These are phyloP conservation scores for Phytopythium oedochilum DNA, from an alignment of 352 stramenopile species.

Conservation along the genomic window DNA sequence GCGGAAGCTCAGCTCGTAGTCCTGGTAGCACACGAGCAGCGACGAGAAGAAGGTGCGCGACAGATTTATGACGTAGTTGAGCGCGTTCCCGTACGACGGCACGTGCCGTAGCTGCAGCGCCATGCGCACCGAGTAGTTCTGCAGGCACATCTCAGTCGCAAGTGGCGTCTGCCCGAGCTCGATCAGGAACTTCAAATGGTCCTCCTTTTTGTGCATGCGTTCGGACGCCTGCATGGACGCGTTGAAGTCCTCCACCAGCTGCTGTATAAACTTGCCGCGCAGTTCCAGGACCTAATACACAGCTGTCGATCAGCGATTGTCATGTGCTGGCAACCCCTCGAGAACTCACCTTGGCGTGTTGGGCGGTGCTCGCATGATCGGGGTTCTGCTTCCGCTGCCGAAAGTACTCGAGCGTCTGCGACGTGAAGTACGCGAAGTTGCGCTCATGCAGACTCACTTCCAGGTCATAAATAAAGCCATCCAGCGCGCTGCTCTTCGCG, in stretches of 20 bases:
- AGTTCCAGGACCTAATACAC: slow-evolving; percentile 40
- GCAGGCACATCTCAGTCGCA: slow-evolving; percentile 76
- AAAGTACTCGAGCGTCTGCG: slow-evolving; percentile 48
- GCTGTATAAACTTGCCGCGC: slow-evolving; percentile 43
- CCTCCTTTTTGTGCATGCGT: slow-evolving; percentile 80
- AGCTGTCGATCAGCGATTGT: slow-evolving; percentile 1
- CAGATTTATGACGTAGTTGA: slow-evolving; percentile 82
- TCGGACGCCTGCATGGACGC: slow-evolving; percentile 71
- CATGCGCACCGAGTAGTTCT: slow-evolving; percentile 80
- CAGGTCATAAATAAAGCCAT: slow-evolving; percentile 62
- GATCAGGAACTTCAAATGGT: slow-evolving; percentile 73
- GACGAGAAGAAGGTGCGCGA: slow-evolving; percentile 85
- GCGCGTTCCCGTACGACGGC: slow-evolving; percentile 60
- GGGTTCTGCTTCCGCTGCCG: slow-evolving; percentile 30
- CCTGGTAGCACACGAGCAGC: slow-evolving; percentile 77
- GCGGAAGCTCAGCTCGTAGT: slow-evolving; percentile 74
- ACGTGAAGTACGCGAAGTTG: slow-evolving; percentile 59
- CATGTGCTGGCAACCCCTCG: too few relatives aligned
- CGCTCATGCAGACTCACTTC: slow-evolving; percentile 63
- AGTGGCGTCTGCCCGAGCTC: slow-evolving; percentile 58
- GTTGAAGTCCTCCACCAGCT: slow-evolving; percentile 74
- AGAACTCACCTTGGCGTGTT: slow-evolving; percentile 34
- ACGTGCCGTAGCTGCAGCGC: slow-evolving; percentile 71
- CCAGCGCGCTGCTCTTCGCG: slow-evolving; percentile 40
- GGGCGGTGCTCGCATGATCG: slow-evolving; percentile 26